Conservation (phyloP, 352 stramenopile genomes). For the Phytophthora foliorum region DNA sequence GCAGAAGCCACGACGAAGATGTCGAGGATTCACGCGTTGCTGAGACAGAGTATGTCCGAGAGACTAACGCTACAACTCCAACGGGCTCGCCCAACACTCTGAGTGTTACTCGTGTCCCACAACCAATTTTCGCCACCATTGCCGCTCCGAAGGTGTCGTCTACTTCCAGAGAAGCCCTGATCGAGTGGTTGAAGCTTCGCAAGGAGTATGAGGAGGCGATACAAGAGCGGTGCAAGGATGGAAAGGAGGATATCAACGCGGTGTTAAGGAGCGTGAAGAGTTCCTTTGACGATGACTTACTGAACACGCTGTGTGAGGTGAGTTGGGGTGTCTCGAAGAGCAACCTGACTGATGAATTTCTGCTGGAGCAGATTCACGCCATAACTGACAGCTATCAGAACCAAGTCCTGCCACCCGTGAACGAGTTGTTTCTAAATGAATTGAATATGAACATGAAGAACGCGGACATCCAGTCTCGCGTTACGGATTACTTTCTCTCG, state of each 20-base stretch:
- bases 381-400: constrained; percentile 22
- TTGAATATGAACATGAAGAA: constrained; percentile 6
- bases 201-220: constrained; percentile 25
- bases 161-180: constrained; percentile 14
- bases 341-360: constrained; percentile 5
- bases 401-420: constrained; percentile 2
- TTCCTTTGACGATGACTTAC: constrained; percentile 14
- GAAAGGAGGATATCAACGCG: constrained; percentile 15
- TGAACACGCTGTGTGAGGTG: constrained; percentile 22
- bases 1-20: background rate
- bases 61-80: background rate
- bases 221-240: constrained; percentile 21
- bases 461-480: constrained; percentile 2
- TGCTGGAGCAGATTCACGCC: constrained; percentile 12
- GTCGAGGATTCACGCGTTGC: background rate
- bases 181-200: constrained; percentile 21
- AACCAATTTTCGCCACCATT: constrained; percentile 26
- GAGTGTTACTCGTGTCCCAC: background rate
- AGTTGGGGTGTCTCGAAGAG: background rate
- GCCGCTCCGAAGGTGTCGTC: constrained; percentile 13
- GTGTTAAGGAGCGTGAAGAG: constrained; percentile 27
- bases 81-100: background rate
- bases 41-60: background rate
- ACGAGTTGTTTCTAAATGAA: background rate
- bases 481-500: background rate